phyloP scores from a whole-genome alignment of 169 alveolate genomes.

The Eimeria maxima region DNA sequence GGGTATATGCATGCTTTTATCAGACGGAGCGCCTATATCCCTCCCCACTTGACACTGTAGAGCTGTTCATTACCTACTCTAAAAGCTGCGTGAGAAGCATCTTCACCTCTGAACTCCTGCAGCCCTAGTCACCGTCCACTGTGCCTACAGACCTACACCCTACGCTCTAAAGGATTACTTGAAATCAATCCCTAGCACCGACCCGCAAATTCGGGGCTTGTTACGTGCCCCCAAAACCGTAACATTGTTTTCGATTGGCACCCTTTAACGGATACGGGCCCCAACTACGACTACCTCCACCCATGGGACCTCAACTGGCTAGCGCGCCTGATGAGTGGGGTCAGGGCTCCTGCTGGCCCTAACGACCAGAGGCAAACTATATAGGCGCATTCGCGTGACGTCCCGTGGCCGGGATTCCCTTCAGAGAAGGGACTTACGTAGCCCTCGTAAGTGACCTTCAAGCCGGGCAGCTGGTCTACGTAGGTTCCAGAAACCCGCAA shows the following conservation, averaged over 20 bases:
- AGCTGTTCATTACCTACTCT: background rate
- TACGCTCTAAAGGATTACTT: background rate
- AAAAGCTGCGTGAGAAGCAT: too few species aligned
- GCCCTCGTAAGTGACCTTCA: background rate
- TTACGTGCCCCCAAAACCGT: background rate
- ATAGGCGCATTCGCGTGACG: background rate
- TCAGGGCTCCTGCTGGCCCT: constrained; percentile 20
- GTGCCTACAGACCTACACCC: constrained; percentile 13
- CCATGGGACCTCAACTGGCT: too few species aligned
- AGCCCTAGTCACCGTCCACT: background rate
- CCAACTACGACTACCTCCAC: too few species aligned
- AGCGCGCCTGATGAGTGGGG: too few species aligned
- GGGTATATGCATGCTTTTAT: background rate
- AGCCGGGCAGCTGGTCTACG: background rate
- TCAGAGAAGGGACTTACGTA: background rate
- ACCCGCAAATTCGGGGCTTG: background rate
- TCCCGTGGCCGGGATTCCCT: background rate
- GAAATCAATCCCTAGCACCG: background rate
- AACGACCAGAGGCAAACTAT: background rate
- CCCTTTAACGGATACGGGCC: background rate
- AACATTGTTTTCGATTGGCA: too few species aligned
- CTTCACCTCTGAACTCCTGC: too few species aligned
- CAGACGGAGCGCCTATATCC: background rate
- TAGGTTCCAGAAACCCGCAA: background rate
- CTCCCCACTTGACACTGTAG: background rate